Evolutionary conservation across 2,329 filamentous ascomycete genomes (phyloP).

Genomic region (Diaporthe destruens): DNA sequence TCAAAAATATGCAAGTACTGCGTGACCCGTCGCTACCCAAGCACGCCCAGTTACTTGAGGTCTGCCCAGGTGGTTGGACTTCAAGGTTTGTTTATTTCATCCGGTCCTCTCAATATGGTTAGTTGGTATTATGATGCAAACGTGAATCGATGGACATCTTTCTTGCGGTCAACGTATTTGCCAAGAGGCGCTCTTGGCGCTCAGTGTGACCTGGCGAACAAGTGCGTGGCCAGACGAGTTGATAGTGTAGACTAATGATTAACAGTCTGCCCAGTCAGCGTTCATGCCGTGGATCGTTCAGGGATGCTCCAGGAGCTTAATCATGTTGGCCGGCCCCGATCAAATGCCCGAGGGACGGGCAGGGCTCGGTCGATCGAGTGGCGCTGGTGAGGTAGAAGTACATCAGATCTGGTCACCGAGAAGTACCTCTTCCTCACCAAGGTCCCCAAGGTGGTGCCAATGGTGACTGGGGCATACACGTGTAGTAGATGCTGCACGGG

Average conservation of each 20-base stretch:
- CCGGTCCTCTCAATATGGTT: neutral
- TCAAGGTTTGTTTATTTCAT: neutral
- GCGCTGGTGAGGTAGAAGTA: conserved; percentile 14
- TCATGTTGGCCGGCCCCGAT: neutral
- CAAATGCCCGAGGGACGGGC: neutral
- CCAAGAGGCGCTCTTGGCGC: too few relatives aligned
- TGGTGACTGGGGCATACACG: neutral
- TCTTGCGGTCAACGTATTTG: neutral
- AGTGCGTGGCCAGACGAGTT: neutral
- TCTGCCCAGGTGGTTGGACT: neutral
- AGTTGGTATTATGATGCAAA: too few relatives aligned
- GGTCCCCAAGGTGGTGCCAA: neutral
- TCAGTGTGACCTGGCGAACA: neutral
- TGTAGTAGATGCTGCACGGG: too few relatives aligned
- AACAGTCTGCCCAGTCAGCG: conserved; percentile 1
- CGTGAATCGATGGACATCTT: neutral
- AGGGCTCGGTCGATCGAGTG: conserved; percentile 6
- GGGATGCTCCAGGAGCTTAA: conserved; percentile 1
- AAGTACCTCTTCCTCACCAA: conserved; percentile 11
- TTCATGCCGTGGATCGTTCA: neutral
- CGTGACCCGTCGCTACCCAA: neutral
- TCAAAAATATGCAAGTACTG: neutral
- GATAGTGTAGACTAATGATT: too few relatives aligned
- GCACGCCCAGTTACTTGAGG: too few relatives aligned
- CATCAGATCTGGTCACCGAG: conserved; percentile 9